These are phyloP conservation scores for Hura crepitans DNA, from an alignment of 441 rosid genomes.

Conservation along the genomic window DNA sequence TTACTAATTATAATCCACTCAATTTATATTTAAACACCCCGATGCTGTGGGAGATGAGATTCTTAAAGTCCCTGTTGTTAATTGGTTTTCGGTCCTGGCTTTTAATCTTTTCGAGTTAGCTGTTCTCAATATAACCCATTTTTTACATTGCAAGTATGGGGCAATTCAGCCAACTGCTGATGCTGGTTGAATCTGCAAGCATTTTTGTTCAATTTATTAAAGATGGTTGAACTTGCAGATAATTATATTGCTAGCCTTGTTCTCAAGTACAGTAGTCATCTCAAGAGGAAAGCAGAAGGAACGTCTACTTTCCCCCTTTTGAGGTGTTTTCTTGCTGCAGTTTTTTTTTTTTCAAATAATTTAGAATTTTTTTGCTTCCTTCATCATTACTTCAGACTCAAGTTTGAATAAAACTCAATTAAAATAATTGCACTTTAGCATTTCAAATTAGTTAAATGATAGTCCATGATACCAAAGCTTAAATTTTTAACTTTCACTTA, in stretches of 20 bases:
- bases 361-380: background rate
- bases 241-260: background rate
- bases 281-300: no score
- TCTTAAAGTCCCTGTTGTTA: slow-evolving; percentile 66
- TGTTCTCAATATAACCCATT: background rate
- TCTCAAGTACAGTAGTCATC: no score
- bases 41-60: slow-evolving; percentile 96
- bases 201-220: no score
- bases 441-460: background rate
- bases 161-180: background rate
- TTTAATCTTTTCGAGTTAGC: slow-evolving; percentile 4
- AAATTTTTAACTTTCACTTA: background rate
- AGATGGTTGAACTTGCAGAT: slow-evolving; percentile 3
- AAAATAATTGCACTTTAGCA: background rate
- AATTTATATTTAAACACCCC: no score
- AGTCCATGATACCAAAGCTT: background rate
- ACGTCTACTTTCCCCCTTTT: background rate
- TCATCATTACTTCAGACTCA: background rate
- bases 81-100: background rate
- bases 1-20: no score
- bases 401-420: background rate
- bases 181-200: background rate
- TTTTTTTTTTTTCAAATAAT: background rate
- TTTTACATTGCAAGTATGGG: background rate
- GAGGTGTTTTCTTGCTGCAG: background rate